phyloP scores from a whole-genome alignment of 345 rosid species.

The Adansonia digitata region DNA sequence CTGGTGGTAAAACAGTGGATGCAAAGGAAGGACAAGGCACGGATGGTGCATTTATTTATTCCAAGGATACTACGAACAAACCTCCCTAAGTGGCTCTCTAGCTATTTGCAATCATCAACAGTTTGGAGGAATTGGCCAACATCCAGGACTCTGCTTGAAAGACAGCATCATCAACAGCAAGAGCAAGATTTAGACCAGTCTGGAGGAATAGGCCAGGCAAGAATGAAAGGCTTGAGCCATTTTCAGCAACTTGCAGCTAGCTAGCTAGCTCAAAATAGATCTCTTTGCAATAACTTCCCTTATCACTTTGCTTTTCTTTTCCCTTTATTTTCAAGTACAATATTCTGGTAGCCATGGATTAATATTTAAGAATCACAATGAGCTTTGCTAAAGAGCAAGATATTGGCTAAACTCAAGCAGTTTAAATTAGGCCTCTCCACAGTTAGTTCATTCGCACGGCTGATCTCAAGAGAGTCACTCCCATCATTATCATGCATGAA shows the following conservation, averaged over 20 bases:
- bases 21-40: conserved; percentile 1
- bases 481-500: not conserved
- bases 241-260: conserved; percentile 28
- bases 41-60: not conserved
- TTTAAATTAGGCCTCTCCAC: not conserved
- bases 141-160: conserved; percentile 22
- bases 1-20: conserved; percentile 11
- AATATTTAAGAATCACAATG: not conserved
- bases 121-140: conserved; percentile 41
- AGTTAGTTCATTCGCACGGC: too few species aligned
- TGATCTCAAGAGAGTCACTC: not conserved
- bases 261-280: not conserved
- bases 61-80: not conserved
- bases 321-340: not conserved
- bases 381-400: conserved; percentile 11
- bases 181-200: conserved; percentile 24
- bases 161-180: conserved; percentile 7
- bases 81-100: conserved; percentile 11
- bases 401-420: not conserved
- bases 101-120: not conserved
- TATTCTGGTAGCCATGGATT: not conserved
- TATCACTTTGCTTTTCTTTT: not conserved
- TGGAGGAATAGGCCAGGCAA: conserved; percentile 20
- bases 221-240: conserved; percentile 24
- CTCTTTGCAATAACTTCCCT: not conserved